These are phyloP conservation scores for Starmerella stigmatis DNA, from an alignment of 805 yeast species.

Conservation along the genomic window DNA sequence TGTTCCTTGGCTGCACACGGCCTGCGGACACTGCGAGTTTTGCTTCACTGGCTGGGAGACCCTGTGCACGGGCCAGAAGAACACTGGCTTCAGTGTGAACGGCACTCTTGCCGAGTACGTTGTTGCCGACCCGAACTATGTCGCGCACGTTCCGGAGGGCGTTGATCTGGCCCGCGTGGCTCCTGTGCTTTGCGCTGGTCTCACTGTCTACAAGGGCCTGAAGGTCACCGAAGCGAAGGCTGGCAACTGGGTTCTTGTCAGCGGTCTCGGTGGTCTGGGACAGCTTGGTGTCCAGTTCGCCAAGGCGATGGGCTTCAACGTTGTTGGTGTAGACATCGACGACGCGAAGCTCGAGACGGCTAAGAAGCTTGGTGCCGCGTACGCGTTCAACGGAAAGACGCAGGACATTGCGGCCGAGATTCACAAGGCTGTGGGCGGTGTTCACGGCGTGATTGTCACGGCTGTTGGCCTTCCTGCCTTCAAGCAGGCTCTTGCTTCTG, in stretches of 20 bases:
- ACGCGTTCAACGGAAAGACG: conserved; percentile 45
- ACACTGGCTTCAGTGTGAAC: conserved; percentile 81
- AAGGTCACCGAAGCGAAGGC: conserved; percentile 62
- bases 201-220: conserved; percentile 82
- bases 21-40: conserved; percentile 67
- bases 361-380: conserved; percentile 53
- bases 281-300: conserved; percentile 67
- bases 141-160: conserved; percentile 65
- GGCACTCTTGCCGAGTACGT: conserved; percentile 89
- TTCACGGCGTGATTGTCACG: conserved; percentile 66
- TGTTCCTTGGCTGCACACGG: conserved; percentile 71
- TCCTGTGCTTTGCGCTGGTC: conserved; percentile 84
- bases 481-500: conserved; percentile 48
- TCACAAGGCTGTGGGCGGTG: conserved; percentile 57
- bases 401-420: conserved; percentile 43
- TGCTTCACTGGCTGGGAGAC: conserved; percentile 60
- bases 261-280: conserved; percentile 75
- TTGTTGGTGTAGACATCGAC: conserved; percentile 63
- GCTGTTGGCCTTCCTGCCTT: conserved; percentile 65
- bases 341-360: conserved; percentile 47
- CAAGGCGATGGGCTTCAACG: conserved; percentile 64
- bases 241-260: conserved; percentile 66
- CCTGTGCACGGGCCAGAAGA: conserved; percentile 55
- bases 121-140: conserved; percentile 79
- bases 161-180: conserved; percentile 66